These are phyloP conservation scores for Cymbidium sinense DNA, from an alignment of 106 monocot genomes.

Conservation along the genomic window DNA sequence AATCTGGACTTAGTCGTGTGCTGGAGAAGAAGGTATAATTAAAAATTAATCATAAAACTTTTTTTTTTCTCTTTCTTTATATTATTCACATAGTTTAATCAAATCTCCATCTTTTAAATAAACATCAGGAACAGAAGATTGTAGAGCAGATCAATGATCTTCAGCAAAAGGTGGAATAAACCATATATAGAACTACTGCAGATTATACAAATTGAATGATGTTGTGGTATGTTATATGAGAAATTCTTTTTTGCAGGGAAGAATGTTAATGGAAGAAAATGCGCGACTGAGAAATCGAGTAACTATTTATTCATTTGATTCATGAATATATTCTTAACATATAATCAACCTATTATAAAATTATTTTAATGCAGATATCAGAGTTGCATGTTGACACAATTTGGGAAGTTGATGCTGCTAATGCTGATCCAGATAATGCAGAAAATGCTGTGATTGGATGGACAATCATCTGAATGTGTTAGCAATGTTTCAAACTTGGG, in stretches of 20 bases:
- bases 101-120: not conserved
- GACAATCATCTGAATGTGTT: constrained; percentile 53
- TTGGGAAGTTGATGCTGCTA: constrained; percentile 2
- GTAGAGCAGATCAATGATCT: constrained; percentile 50
- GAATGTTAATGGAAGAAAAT: constrained; percentile 49
- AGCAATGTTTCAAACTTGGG: constrained; percentile 32
- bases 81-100: not conserved
- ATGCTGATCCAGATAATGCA: constrained; percentile 25
- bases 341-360: too few species aligned
- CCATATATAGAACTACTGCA: not conserved
- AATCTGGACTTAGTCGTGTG: constrained; percentile 33
- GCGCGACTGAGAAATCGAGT: constrained; percentile 37
- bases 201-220: not conserved
- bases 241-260: constrained; percentile 15
- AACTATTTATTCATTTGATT: not conserved
- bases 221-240: not conserved
- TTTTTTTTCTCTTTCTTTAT: not conserved
- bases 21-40: constrained; percentile 36
- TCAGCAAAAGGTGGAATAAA: constrained; percentile 37
- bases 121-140: constrained; percentile 29
- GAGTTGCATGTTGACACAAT: constrained; percentile 38
- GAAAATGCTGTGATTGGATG: constrained; percentile 37
- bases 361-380: constrained; percentile 9
- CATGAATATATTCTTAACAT: not conserved
- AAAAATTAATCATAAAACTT: not conserved